Percentiles rank a stretch among this genome's conserved stretches.
Conservation (phyloP, 768 basidiomycete genomes). For the Amanita brunnescens region DNA sequence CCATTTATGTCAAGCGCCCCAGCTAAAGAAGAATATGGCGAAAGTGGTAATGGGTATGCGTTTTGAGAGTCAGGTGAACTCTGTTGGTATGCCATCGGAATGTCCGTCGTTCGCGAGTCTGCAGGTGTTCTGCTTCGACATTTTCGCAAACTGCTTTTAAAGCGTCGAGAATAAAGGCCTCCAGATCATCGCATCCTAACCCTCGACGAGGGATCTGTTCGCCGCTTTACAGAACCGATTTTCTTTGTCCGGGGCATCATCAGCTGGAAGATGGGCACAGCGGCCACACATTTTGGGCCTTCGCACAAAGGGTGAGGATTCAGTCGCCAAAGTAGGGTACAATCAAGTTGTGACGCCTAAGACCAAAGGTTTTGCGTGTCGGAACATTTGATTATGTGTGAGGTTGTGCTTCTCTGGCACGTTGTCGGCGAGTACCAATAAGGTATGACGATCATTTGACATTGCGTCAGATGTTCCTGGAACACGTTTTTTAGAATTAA, state of each 20-base stretch:
- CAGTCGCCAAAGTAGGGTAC: background rate
- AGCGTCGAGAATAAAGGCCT: background rate
- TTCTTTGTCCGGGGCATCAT: conserved; percentile 3
- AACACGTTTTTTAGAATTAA: conserved; percentile 2
- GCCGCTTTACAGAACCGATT: background rate
- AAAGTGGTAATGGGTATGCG: conserved; percentile 6
- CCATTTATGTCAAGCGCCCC: conserved; percentile 11
- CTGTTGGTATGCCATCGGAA: background rate
- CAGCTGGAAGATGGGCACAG: background rate
- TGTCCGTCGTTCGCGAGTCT: background rate
- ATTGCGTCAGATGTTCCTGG: background rate
- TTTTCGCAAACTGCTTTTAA: background rate
- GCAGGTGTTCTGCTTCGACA: background rate
- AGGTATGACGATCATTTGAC: background rate
- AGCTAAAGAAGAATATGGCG: conserved; percentile 15
- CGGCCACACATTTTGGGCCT: background rate
- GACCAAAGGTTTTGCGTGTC: background rate
- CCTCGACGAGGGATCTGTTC: background rate
- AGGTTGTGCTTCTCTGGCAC: background rate
- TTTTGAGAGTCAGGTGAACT: background rate
- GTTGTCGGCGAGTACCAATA: background rate
- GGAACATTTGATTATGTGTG: background rate
- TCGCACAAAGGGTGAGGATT: background rate
- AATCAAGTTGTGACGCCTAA: background rate
- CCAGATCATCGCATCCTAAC: background rate